phyloP scores from a whole-genome alignment of 306 rosid genomes.

The Inga laurina region DNA sequence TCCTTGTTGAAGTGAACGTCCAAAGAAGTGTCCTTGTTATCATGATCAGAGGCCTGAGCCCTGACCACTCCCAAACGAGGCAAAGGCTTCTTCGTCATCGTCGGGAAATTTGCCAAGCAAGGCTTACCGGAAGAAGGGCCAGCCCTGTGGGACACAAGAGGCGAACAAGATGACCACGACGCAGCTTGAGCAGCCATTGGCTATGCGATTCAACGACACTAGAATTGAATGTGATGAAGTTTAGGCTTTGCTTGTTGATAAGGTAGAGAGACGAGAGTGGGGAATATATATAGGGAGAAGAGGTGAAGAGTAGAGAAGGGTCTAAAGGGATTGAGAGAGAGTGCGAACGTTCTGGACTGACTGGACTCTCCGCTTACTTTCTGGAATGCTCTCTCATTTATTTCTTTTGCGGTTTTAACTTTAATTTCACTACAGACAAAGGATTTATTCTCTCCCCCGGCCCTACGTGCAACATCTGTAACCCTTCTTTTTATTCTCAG shows the following conservation, averaged over 20 bases:
- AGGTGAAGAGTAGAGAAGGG: constrained; percentile 50
- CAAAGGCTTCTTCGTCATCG: background rate
- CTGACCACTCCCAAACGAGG: constrained; percentile 33
- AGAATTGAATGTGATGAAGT: background rate
- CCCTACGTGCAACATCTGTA: too few relatives aligned
- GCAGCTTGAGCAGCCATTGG: constrained; percentile 68
- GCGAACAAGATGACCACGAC: constrained; percentile 43
- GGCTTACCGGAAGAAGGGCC: constrained; percentile 29
- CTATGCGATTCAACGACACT: background rate
- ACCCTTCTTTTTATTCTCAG: too few relatives aligned
- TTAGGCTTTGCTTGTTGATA: background rate
- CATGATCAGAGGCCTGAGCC: constrained; percentile 47
- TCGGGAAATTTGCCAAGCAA: constrained; percentile 40
- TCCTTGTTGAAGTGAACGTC: constrained; percentile 55
- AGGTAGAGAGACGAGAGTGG: background rate
- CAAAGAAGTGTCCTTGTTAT: constrained; percentile 52
- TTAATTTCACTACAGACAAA: background rate
- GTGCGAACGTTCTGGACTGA: constrained; percentile 50
- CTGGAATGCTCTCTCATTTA: constrained; percentile 44
- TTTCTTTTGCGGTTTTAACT: background rate
- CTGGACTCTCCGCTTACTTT: constrained; percentile 26
- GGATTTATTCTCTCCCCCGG: background rate
- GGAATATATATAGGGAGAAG: constrained; percentile 49
- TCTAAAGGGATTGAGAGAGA: constrained; percentile 45
- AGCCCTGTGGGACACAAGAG: constrained; percentile 39